Base-by-base conservation (phyloP, 2,329 filamentous ascomycete genomes). In the Colletotrichum gloeosporioides region DNA sequence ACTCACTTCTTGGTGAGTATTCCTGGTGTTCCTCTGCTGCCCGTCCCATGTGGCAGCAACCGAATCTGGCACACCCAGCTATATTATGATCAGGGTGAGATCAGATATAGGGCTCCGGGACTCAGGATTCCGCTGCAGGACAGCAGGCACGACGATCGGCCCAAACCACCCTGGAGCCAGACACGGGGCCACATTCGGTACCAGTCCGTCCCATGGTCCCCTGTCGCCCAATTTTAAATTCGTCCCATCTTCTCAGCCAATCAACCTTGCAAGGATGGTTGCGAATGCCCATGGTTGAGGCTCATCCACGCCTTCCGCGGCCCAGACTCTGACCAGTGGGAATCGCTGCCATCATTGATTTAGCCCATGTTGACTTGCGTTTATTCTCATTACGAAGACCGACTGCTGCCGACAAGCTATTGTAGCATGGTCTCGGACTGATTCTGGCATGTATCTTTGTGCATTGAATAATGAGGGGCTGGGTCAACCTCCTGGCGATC, bases 21-120 rank as follows among this genome's bases (percentile, higher is more conserved):
- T 31, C 34, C 15, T 59, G 65, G 31, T 57, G 65, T 57, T 68
- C 27, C 44, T 68, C 49, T 57, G 29, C 25, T 29, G 12, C 55
- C 16, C 22, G 16, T 61, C n/a, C 57, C 68, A 70, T 70, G 68
- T 70, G 36, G 68, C 68, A 29, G 32, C 68, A 27, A 15, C 68
- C 39, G 25, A 70, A 70, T 63, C 68, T 62, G 55, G 68, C 22
- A 49, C 25, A 49, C 57, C 36, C 63, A 57, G 63, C 13, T 73
- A 62, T 73, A 55, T 69, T 76, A 76, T 76, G 49, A 39, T 32
- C 74, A 69, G 75, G 74, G 71, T 31, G 29, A 75, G 63, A 70
- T 77, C 75, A 75, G 75, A 71, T 77, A 77, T 77, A 77, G 75
- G 70, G 70, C 57, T 34, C 75, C 75, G 71, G 75, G 71, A 63